Evolutionary conservation across 225 moss, liverwort and hornwort genomes (phyloP), one percentile per base, ranked within the genome.

Genomic region (Sphagnum tenellum): DNA sequence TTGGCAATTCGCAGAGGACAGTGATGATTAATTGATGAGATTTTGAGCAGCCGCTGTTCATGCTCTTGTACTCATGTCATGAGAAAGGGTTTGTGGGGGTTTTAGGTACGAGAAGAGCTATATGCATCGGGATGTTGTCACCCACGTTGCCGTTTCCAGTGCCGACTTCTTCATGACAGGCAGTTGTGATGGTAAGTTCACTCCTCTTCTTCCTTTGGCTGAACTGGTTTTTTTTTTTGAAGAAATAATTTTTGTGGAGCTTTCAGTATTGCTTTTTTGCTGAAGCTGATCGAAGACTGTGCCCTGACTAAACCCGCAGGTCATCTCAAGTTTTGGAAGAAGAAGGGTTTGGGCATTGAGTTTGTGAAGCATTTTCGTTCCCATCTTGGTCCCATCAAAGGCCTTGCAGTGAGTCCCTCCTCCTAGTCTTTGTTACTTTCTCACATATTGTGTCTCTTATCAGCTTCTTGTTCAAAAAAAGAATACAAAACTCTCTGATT

Each of bases 281-380:
- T 29, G 29, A 29, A 29, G 29, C 29, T 29, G 29, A 29, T 29
- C 29, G 1, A 29, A 29, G 29, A 29, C 29, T 29, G 29, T 29
- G 29, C 29, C 29, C 29, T 29, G 29, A 29, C 29, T n/a, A 29
- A 29, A 0, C 29, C 29, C 0, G 59, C 80, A 98, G 96, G 96
- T 1, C 98, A 99, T 66, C 76, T 99, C 59, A 99, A 99, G 81
- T 93, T 99, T 44, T 99, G 98, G 98, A 99, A 99, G 66, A 99
- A 99, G 48, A 99, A 93, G 52, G 90, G 87, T 57, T 68, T 89
- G 66, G 98, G 98, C 45, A 88, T 99, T 48, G 98, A 99, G 74
- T 93, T 99, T 74, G 98, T 99, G 67, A 99, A 99, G 86, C 98
- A 99, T 72, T 99, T 91, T 29, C 90, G 98, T 7, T 89, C 93